Conservation (phyloP, 108 stramenopile species). For the Mayamaea pseudoterrestris region DNA sequence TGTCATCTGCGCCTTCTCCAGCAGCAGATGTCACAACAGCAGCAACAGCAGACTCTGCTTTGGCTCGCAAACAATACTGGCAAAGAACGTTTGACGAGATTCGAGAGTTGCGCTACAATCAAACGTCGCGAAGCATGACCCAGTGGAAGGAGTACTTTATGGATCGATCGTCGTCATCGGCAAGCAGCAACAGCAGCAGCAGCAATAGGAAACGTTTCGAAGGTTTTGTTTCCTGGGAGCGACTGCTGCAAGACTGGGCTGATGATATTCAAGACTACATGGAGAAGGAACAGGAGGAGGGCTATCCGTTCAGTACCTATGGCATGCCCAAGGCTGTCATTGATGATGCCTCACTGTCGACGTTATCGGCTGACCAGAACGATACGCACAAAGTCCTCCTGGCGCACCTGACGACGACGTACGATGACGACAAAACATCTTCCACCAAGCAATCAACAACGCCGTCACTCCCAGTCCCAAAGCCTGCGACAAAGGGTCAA, state of each 20-base stretch:
- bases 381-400: no score
- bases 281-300: constrained; percentile 27
- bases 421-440: no score
- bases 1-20: no score
- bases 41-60: no score
- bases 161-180: constrained; percentile 9
- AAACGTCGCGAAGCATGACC: constrained; percentile 1
- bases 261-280: constrained; percentile 64
- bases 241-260: constrained; percentile 56
- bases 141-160: constrained; percentile 30
- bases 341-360: no score
- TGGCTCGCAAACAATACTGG: constrained; percentile 34
- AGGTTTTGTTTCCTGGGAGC: constrained; percentile 66
- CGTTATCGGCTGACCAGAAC: no score
- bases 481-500: constrained; percentile 36
- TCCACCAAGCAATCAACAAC: constrained; percentile 17
- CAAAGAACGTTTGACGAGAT: constrained; percentile 47
- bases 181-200: neutral
- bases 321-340: constrained; percentile 14
- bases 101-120: constrained; percentile 12
- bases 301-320: constrained; percentile 28
- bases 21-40: no score
- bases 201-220: constrained; percentile 40
- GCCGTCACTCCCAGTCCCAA: constrained; percentile 30
- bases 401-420: no score